Conservation (phyloP, 2,329 filamentous ascomycete genomes). For the Apiospora kogelbergensis region DNA sequence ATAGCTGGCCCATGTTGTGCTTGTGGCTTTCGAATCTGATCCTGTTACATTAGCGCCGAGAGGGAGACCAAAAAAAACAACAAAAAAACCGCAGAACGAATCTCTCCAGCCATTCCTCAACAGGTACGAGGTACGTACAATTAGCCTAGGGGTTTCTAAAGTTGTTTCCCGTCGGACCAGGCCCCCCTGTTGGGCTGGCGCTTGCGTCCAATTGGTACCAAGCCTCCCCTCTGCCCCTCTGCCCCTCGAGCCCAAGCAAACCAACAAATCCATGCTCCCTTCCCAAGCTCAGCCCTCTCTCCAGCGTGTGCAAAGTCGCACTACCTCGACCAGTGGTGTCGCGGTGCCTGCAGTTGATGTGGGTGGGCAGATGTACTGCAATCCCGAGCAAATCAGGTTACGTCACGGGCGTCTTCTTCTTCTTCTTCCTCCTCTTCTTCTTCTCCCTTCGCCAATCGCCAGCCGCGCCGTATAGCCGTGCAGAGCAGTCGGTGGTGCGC, state of each 20-base stretch:
- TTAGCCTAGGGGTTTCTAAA: not conserved
- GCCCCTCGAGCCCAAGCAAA: not conserved
- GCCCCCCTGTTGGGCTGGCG: conserved; percentile 1
- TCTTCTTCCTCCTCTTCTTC: too few relatives aligned
- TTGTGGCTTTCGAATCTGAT: not conserved
- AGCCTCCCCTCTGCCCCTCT: not conserved
- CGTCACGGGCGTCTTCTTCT: not conserved
- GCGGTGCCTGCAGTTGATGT: not conserved
- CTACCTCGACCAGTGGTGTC: not conserved
- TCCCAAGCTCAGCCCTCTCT: not conserved
- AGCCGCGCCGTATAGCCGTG: conserved; percentile 3
- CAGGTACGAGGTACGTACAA: conserved; percentile 6
- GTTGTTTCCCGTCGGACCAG: conserved; percentile 1
- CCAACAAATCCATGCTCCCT: not conserved
- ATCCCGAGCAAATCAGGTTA: conserved; percentile 2
- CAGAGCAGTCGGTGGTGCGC: not conserved
- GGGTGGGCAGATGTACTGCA: not conserved
- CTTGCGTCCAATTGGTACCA: conserved; percentile 1
- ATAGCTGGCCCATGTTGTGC: not conserved
- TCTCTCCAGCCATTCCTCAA: not conserved
- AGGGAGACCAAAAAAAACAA: not conserved
- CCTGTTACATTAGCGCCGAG: conserved; percentile 9
- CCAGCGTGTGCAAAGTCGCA: not conserved
- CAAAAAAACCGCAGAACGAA: not conserved
- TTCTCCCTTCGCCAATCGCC: not conserved